A percentile compares a stretch with the other conserved stretches of the same genome.
These are phyloP conservation scores for Heliosperma pusillum DNA, from an alignment of 148 eudicot genomes.

Conservation along the genomic window DNA sequence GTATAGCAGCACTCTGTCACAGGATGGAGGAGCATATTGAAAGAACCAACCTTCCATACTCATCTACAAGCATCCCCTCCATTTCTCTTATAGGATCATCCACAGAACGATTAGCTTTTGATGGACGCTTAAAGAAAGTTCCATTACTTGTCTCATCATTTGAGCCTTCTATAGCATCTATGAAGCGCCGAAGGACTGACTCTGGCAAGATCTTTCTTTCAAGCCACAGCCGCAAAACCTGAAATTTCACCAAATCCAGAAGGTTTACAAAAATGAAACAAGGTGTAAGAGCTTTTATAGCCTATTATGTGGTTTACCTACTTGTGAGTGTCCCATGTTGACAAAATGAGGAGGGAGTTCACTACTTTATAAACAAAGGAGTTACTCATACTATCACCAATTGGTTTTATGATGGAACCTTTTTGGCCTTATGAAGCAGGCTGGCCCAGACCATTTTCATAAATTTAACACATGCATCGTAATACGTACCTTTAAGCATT, in stretches of 20 bases:
- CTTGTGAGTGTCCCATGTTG: too few relatives aligned
- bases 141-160: conserved; percentile 53
- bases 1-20: background rate
- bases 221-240: conserved; percentile 88
- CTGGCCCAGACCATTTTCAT: too few relatives aligned
- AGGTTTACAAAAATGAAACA: conserved; percentile 6
- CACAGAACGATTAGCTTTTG: conserved; percentile 74
- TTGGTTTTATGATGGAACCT: too few relatives aligned
- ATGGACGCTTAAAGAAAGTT: conserved; percentile 59
- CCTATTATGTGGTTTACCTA: too few relatives aligned
- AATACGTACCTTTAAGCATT: conserved; percentile 87
- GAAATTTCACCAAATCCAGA: background rate
- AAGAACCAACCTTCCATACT: conserved; percentile 76
- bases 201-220: conserved; percentile 94
- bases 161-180: conserved; percentile 64
- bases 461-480: too few relatives aligned
- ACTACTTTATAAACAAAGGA: too few relatives aligned
- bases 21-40: background rate
- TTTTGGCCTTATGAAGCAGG: too few relatives aligned
- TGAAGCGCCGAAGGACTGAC: conserved; percentile 57
- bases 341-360: too few relatives aligned
- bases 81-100: conserved; percentile 95
- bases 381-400: too few relatives aligned
- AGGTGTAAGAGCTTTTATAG: too few relatives aligned
- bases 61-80: conserved; percentile 96